Evolutionary conservation across 2,329 filamentous ascomycete genomes (phyloP).

Genomic region (Venturia nashicola): DNA sequence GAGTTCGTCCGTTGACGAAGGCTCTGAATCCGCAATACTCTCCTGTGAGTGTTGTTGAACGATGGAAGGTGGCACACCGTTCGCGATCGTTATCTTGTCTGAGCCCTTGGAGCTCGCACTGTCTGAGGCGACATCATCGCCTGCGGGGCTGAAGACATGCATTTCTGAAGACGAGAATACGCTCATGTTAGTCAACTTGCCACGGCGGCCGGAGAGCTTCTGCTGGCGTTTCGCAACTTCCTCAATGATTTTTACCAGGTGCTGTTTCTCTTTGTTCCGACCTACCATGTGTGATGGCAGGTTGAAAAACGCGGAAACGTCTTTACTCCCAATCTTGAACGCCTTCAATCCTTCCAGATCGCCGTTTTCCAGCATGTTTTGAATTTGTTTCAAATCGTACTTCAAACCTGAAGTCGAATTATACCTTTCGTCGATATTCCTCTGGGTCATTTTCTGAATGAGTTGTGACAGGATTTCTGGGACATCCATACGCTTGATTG

Average conservation of each 20-base stretch:
- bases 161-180: conserved; percentile 40
- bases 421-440: conserved; percentile 77
- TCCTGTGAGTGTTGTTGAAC: conserved; percentile 4
- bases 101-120: conserved; percentile 44
- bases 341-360: conserved; percentile 57
- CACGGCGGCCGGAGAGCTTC: conserved; percentile 13
- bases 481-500: conserved; percentile 66
- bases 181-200: conserved; percentile 37
- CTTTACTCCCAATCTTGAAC: conserved; percentile 68
- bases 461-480: conserved; percentile 72
- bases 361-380: conserved; percentile 62
- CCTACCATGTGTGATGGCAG: conserved; percentile 75
- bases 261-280: conserved; percentile 56
- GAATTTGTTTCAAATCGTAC: conserved; percentile 63
- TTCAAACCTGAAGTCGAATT: conserved; percentile 80
- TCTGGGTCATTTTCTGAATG: conserved; percentile 85
- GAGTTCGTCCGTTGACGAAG: neutral
- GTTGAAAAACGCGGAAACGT: conserved; percentile 86
- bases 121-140: conserved; percentile 37
- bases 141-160: conserved; percentile 31
- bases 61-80: neutral
- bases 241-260: conserved; percentile 61
- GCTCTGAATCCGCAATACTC: neutral
- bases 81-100: conserved; percentile 13
- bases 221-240: conserved; percentile 57